phyloP scores from a whole-genome alignment of 2,329 filamentous ascomycete genomes.

The Hypomyces perniciosus region DNA sequence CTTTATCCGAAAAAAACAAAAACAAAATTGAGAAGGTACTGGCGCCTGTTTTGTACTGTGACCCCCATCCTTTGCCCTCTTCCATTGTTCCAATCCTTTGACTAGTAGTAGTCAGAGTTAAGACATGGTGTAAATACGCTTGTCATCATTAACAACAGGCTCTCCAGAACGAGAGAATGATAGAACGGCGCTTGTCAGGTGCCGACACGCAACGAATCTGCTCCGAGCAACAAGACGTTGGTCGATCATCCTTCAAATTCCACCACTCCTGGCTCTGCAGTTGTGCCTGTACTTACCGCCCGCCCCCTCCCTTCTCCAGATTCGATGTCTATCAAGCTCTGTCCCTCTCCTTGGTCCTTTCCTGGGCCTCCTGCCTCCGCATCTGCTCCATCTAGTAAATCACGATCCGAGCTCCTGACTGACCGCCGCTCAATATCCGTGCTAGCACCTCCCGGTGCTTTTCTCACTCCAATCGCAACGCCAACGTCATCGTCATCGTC shows the following conservation, averaged over 20 bases:
- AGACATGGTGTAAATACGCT: no score
- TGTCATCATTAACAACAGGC: no score
- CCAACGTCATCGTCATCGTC: slow-evolving; percentile 57
- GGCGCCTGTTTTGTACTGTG: no score
- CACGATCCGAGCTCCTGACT: slow-evolving; percentile 61
- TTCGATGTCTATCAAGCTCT: slow-evolving; percentile 30
- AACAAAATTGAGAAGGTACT: no score
- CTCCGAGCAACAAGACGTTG: not conserved
- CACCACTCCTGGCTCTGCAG: slow-evolving; percentile 31
- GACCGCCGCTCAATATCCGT: slow-evolving; percentile 57
- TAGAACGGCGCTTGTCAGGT: no score
- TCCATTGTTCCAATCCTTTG: no score
- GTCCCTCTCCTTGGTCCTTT: slow-evolving; percentile 27
- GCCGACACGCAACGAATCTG: not conserved
- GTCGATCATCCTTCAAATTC: slow-evolving; percentile 35
- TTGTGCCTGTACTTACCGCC: slow-evolving; percentile 23
- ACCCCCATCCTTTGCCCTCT: no score
- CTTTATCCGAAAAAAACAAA: no score
- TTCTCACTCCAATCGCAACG: slow-evolving; percentile 36
- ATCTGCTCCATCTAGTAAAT: slow-evolving; percentile 68
- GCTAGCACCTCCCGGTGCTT: slow-evolving; percentile 30
- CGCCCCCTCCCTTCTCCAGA: slow-evolving; percentile 21
- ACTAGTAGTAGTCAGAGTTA: no score
- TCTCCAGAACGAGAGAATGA: not conserved
- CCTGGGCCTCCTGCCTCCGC: slow-evolving; percentile 53